Conservation (phyloP, 2,329 filamentous ascomycete species). For the Cordyceps farinosa region DNA sequence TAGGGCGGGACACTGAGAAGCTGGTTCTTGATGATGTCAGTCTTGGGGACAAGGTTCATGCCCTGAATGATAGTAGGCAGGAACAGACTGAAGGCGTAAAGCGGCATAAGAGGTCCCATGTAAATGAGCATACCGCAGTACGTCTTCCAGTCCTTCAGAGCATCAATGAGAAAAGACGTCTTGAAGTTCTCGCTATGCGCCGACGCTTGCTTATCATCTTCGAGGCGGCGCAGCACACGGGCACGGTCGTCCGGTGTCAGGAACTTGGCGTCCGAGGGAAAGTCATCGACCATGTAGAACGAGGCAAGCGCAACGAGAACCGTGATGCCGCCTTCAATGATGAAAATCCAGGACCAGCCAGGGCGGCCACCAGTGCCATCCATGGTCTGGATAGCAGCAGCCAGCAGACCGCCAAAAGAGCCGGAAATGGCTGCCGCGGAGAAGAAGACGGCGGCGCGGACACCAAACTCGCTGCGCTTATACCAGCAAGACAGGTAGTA, state of each 20-base stretch:
- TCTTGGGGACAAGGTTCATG: conserved; percentile 39
- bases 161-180: conserved; percentile 66
- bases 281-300: conserved; percentile 80
- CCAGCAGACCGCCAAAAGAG: conserved; percentile 71
- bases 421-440: conserved; percentile 76
- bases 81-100: conserved; percentile 76
- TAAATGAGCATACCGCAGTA: conserved; percentile 72
- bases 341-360: conserved; percentile 65
- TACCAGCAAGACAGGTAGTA: conserved; percentile 88
- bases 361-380: conserved; percentile 54
- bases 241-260: conserved; percentile 65
- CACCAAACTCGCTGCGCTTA: conserved; percentile 70
- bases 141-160: conserved; percentile 80
- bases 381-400: conserved; percentile 69
- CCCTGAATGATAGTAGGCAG: conserved; percentile 71
- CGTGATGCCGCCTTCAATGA: conserved; percentile 68
- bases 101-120: conserved; percentile 68
- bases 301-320: conserved; percentile 63
- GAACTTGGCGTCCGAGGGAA: conserved; percentile 73
- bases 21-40: conserved; percentile 36
- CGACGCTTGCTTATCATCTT: conserved; percentile 68
- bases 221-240: conserved; percentile 68
- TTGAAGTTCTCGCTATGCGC: conserved; percentile 73
- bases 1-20: conserved; percentile 47
- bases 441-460: conserved; percentile 81